Evolutionary conservation across 345 rosid species (phyloP), one percentile per base, ranked within the genome.

Genomic region (Anastatica hierochuntica): DNA sequence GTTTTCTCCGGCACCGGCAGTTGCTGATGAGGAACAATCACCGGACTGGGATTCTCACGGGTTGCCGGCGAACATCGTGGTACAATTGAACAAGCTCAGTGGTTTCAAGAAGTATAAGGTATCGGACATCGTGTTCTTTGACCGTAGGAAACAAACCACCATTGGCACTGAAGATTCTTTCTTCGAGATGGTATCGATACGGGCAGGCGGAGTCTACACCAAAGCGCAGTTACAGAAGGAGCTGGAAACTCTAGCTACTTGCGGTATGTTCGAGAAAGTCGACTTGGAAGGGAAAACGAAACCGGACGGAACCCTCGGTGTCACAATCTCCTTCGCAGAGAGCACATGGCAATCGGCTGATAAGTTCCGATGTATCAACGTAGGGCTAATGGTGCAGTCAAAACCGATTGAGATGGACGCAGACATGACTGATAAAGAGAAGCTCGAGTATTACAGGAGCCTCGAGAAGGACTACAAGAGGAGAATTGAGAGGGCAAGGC

Each of bases 211-310:
- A 24, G 68, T 85, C 20, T 94, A 88, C 78, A 83, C 95, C 0
- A 94, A 85, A 67, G 62, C 85, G 2, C 92, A 85, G 65, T 70
- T 88, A 9, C 79, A 73, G 60, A 88, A 85, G 58, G 99, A 94
- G 84, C 89, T 94, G 0, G 96, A 94, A 65, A 77, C 76, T 10
- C 74, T 94, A 31, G 92, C 94, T 30, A 82, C 92, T 5, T 88
- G 99, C 21, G 99, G 99, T 12, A 94, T 88, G 97, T 94, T 88
- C 35, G 97, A 94, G 79, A 94, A 76, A 52, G 96, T 94, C 11
- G 99, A 88, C 16, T 73, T 94, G 77, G 96, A 88, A 49, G 83
- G 84, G 41, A 85, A 77, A 53, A 76, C 99, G 1, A 85, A 82
- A 2, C 83, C 95, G 0, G 97, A 88, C 16, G 97, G 97, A 43